These are phyloP conservation scores for Diaporthe aspalathi DNA, from an alignment of 2,329 filamentous ascomycete genomes.

Conservation along the genomic window DNA sequence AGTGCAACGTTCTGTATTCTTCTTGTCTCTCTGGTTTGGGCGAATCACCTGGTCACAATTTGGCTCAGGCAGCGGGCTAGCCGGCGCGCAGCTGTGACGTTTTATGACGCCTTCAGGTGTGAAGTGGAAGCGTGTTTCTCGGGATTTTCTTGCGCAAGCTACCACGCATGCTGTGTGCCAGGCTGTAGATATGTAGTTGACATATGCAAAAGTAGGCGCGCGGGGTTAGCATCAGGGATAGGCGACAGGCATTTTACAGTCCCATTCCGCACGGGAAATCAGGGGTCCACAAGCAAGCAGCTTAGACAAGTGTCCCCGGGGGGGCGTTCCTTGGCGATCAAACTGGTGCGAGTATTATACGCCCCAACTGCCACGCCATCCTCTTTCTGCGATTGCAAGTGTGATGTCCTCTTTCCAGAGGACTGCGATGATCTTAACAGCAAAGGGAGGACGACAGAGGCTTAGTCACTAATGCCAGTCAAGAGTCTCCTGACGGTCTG, in stretches of 20 bases:
- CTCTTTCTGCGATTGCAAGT: neutral
- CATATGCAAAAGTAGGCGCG: slow-evolving; percentile 15
- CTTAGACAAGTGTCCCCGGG: neutral
- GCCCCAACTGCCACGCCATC: neutral
- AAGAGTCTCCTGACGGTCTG: too few relatives aligned
- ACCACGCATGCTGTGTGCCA: neutral
- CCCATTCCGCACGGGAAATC: neutral
- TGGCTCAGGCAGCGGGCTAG: neutral
- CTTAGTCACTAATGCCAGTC: too few relatives aligned
- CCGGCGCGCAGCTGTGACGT: neutral
- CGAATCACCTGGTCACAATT: neutral
- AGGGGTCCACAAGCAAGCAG: slow-evolving; percentile 16
- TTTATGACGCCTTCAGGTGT: neutral
- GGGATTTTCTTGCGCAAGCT: neutral
- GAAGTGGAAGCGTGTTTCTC: neutral
- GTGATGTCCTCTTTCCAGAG: neutral
- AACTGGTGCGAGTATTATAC: slow-evolving; percentile 1
- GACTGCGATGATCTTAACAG: too few relatives aligned
- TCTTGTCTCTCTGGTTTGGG: neutral
- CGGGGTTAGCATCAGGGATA: slow-evolving; percentile 19
- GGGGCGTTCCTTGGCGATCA: slow-evolving; percentile 2
- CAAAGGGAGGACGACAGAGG: too few relatives aligned
- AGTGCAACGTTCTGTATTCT: neutral
- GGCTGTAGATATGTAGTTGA: neutral
- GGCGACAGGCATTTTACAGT: slow-evolving; percentile 13